Conservation (phyloP, 2,329 filamentous ascomycete genomes). For the Fusarium liriodendri region DNA sequence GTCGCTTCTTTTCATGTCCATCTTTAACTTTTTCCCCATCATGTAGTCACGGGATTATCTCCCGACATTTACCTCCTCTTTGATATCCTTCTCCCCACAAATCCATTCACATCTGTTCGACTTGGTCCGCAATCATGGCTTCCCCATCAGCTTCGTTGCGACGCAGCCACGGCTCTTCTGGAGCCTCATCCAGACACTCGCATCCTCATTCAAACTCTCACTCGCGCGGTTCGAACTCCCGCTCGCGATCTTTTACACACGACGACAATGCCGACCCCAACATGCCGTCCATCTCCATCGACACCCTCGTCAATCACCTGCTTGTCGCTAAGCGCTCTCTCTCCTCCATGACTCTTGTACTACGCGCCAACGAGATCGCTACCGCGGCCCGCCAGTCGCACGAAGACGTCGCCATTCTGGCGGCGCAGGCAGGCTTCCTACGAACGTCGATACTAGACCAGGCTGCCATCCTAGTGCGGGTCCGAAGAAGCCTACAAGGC, state of each 20-base stretch:
- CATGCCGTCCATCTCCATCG: conserved; percentile 60
- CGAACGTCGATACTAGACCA: conserved; percentile 70
- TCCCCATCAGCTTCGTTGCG: conserved; percentile 51
- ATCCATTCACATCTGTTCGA: background rate
- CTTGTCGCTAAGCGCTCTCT: conserved; percentile 89
- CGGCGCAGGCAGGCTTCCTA: conserved; percentile 76
- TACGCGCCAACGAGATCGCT: conserved; percentile 88
- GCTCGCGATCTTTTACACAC: conserved; percentile 28
- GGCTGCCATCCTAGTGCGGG: conserved; percentile 61
- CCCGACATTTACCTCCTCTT: background rate
- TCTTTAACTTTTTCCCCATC: conserved; percentile 16
- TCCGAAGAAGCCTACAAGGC: conserved; percentile 63
- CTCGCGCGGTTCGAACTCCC: conserved; percentile 45
- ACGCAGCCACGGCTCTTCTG: conserved; percentile 52
- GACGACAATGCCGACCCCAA: conserved; percentile 33
- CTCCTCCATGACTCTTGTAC: conserved; percentile 83
- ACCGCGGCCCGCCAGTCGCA: conserved; percentile 79
- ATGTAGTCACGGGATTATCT: conserved; percentile 38
- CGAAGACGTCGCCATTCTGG: conserved; percentile 81
- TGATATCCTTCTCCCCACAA: background rate
- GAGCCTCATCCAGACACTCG: conserved; percentile 48
- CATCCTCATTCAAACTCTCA: conserved; percentile 41
- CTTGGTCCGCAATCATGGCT: conserved; percentile 45
- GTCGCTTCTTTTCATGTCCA: conserved; percentile 3
- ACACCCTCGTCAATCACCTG: conserved; percentile 85